Base-by-base conservation (phyloP, 768 basidiomycete genomes). In the Russula lepida region DNA sequence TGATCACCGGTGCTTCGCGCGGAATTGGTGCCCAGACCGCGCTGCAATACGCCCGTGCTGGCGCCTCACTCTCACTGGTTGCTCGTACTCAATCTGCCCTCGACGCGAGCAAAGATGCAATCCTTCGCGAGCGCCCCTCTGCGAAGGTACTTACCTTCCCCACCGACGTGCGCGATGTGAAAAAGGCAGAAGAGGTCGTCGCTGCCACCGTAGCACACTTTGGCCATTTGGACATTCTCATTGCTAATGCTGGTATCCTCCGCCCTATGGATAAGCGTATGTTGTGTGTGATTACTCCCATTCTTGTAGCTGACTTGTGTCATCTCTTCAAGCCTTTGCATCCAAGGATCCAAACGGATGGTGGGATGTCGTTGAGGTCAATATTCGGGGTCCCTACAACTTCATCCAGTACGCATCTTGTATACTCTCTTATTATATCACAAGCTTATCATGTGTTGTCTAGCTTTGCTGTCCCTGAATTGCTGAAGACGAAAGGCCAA, bases 271-370 rank as follows among this genome's bases (percentile, higher is more conserved):
- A 52, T 13, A 13, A 25, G 39, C 35, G 37, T 37, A 5, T 9
- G 50, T 35, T 4, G 12, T 7, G 41, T n/a, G n/a, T 19, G 3
- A n/a, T 43, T n/a, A n/a, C 1, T 6, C 0, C 17, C 1, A 8
- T 7, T 43, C n/a, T 9, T 19, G 41, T 17, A 17, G 5, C 56
- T 44, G 30, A 47, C 28, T n/a, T 43, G 33, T 19, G 13, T 15
- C 21, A 1, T 4, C 33, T 2, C 13, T 4, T 11, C 33, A 35
- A 35, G 33, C 33, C 12, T 35, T 35, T 13, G 33, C 13, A 2
- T 35, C 33, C 1, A 46, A 55, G 39, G 59, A 64, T n/a, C 51
- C 63, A 12, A 27, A 19, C 1, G n/a, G n/a, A n/a, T 63, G 62
- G 62, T 63, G 58, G 62, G 41, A 54, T 7, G 54, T 59, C 9